Evolutionary conservation across 2,329 filamentous ascomycete genomes (phyloP), one percentile per base, ranked within the genome.

Genomic region (Fusarium pseudonygamai): DNA sequence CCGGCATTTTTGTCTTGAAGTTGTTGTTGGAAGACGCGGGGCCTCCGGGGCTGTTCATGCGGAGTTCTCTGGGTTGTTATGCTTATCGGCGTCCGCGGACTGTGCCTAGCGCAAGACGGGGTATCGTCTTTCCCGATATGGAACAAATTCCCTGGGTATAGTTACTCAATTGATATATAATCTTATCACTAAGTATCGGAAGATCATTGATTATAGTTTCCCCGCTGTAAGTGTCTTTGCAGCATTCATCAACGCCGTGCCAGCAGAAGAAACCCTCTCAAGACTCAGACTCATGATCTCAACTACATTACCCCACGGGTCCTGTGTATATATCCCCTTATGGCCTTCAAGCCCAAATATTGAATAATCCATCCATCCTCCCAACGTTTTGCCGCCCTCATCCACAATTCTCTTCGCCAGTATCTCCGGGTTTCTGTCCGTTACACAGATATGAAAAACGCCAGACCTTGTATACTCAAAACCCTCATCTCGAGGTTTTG

Each of bases 161-260:
- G 0, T 24, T 43, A 18, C 42, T 24, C 15, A 2, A 43, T 43
- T 18, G 15, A 7, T 43, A 8, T 24, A 1, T 6, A 43, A 2
- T 24, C n/a, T 24, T 18, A 18, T 8, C n/a, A 24, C 24, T 15
- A 7, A 15, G 14, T 24, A 16, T 43, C 16, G 0, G 6, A 18
- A 11, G n/a, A 16, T 24, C 5, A 18, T 24, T 5, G 2, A 18
- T 43, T 43, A 43, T 1, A 24, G 4, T 4, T 43, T 43, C 0
- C n/a, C 42, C n/a, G 15, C n/a, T 24, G 42, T 12, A 24, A 24
- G 15, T 6, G 6, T 24, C 42, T 43, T 18, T 18, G n/a, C 15
- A 43, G 42, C 42, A 24, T 43, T 43, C n/a, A 43, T 43, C 42
- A 43, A 18, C 6, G n/a, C 42, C 0, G 42, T 24, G 10, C 42